Evolutionary conservation across 2,329 filamentous ascomycete species (phyloP), one percentile per base, ranked within the genome.

Genomic region (Sclerotinia spermophila): DNA sequence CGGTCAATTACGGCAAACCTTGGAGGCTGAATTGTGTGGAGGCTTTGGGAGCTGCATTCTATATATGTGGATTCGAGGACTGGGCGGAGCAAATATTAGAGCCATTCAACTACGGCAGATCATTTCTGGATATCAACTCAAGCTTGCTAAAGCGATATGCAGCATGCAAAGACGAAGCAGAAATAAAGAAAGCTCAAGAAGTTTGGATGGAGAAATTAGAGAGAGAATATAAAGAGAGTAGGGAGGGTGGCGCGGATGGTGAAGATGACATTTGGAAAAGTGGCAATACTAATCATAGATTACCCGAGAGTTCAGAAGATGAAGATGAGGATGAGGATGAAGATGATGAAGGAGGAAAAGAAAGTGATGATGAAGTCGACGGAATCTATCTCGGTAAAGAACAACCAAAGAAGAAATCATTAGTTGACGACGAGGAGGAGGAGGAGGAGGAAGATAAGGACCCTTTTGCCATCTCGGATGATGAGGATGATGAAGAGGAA

Each of bases 11-110:
- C 82, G 96, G 96, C 72, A 92, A 93, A 78, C 96, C 96, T 7
- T 97, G 94, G 92, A 86, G 94, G 69, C 81, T 99, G 73, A 99
- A 99, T 81, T 99, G 96, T 77, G 96, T 94, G 42, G 96, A 99
- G 83, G 96, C 96, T 5, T 84, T 99, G 61, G 96, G 94, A 0
- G 95, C 96, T 5, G 93, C 92, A 33, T 99, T 97, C 79, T 92
- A 87, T 77, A 99, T 99, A 74, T 98, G 95, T 77, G 93, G 96
- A 6, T 93, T 96, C 77, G 80, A 87, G 10, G 95, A 97, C 66
- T 99, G 96, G 96, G 95, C 96, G 0, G 89, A 91, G 78, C 87
- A 93, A 73, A 89, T 97, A 1, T 82, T 99, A 40, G 87, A 88
- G 74, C 91, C 92, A 2, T 99, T 99, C 78, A 90, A 90, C 3